These are phyloP conservation scores for Talaromyces marneffei DNA, from an alignment of 2,329 filamentous ascomycete genomes.

Conservation along the genomic window DNA sequence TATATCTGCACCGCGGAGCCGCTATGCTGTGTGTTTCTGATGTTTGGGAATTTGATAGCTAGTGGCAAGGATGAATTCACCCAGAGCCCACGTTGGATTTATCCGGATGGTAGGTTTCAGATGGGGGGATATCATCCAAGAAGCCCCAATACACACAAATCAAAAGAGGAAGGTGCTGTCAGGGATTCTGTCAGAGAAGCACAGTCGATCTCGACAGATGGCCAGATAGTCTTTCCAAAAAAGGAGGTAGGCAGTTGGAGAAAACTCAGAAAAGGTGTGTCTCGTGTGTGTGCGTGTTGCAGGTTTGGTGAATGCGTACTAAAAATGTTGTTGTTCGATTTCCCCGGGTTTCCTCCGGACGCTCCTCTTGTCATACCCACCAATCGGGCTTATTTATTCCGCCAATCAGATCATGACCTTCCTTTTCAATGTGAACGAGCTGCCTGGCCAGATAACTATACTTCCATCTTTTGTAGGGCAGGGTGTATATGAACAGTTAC, in stretches of 20 bases:
- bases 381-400: constrained; percentile 10
- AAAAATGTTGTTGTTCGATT: neutral
- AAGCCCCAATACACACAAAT: neutral
- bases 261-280: neutral
- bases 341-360: constrained; percentile 5
- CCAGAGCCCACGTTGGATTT: no score
- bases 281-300: neutral
- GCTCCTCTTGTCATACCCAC: constrained; percentile 3
- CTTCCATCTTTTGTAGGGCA: neutral
- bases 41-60: neutral
- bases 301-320: neutral
- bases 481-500: no score
- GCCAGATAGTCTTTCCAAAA: neutral
- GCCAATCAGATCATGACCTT: neutral
- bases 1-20: neutral
- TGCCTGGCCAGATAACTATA: neutral
- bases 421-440: neutral
- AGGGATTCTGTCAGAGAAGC: neutral
- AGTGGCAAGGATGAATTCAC: neutral
- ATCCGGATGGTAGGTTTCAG: neutral
- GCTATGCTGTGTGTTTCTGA: neutral
- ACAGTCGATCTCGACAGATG: neutral
- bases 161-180: neutral
- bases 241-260: neutral
- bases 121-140: neutral